Percentiles rank a stretch among this genome's conserved stretches.
Evolutionary conservation across 495 filamentous ascomycete genomes (phyloP).

Genomic region (Xylaria telfairii): DNA sequence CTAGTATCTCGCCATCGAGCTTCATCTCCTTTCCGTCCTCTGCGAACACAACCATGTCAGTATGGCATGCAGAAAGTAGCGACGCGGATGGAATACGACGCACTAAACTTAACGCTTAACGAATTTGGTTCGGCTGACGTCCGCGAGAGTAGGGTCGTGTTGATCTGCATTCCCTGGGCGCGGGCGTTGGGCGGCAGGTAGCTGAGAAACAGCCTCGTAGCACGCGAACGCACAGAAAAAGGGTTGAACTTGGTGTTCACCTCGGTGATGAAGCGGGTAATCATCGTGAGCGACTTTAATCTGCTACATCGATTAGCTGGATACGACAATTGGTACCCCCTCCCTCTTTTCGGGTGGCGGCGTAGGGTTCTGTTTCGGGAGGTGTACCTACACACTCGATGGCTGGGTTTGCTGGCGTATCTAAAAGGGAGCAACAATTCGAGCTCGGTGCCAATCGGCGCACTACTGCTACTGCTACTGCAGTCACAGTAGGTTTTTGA

Average conservation of each 20-base stretch:
- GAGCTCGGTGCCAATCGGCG: slow-evolving; percentile 3
- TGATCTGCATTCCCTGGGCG: slow-evolving; percentile 72
- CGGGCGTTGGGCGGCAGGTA: slow-evolving; percentile 83
- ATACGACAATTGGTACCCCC: background rate
- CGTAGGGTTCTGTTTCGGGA: background rate
- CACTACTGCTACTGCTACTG: background rate
- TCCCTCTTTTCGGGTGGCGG: background rate
- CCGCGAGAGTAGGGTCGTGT: slow-evolving; percentile 76
- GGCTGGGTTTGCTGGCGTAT: background rate
- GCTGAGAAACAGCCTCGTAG: slow-evolving; percentile 84
- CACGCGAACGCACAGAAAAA: slow-evolving; percentile 76
- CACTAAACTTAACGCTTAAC: slow-evolving; percentile 83
- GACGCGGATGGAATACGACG: slow-evolving; percentile 37
- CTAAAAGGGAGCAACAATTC: background rate
- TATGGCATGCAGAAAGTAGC: background rate
- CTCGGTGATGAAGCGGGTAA: slow-evolving; percentile 83
- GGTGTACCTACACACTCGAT: slow-evolving; percentile 10
- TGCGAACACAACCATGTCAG: slow-evolving; percentile 43
- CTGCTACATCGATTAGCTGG: background rate
- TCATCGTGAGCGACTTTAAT: slow-evolving; percentile 64
- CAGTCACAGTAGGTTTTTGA: slow-evolving; percentile 21
- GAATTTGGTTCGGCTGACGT: slow-evolving; percentile 64
- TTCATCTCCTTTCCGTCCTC: slow-evolving; percentile 84
- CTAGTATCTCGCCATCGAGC: slow-evolving; percentile 73
- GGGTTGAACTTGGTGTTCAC: slow-evolving; percentile 90